Evolutionary conservation across 1,284 basidiomycete species (phyloP).

Genomic region (Apiotrichum domesticum): DNA sequence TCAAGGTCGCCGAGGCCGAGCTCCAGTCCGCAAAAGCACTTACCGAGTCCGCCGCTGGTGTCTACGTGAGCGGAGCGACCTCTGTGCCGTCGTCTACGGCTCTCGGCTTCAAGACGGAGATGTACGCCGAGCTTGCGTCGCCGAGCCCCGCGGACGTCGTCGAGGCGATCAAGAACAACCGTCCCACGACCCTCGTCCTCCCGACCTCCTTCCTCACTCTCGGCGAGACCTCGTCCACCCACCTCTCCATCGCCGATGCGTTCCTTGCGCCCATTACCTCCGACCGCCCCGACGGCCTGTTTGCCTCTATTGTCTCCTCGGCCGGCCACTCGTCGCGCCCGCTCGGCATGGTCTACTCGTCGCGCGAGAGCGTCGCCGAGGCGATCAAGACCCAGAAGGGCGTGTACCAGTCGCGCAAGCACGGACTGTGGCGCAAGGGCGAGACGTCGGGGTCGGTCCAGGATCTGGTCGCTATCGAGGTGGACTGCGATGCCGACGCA

Average conservation of each 20-base stretch:
- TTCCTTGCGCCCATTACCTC: constrained; percentile 76
- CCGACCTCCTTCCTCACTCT: constrained; percentile 67
- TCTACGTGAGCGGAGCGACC: constrained; percentile 28
- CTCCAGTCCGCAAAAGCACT: constrained; percentile 61
- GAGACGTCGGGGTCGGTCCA: constrained; percentile 94
- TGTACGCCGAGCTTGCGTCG: constrained; percentile 56
- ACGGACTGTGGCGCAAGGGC: constrained; percentile 95
- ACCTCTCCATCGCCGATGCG: constrained; percentile 73
- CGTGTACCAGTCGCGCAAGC: constrained; percentile 93
- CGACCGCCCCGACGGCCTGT: constrained; percentile 86
- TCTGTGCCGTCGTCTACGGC: constrained; percentile 57
- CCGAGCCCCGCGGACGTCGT: constrained; percentile 48
- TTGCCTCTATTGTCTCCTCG: constrained; percentile 79
- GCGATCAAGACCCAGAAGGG: constrained; percentile 84
- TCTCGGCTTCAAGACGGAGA: constrained; percentile 65
- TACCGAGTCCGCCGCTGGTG: constrained; percentile 31
- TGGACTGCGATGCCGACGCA: constrained; percentile 91
- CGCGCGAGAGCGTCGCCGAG: constrained; percentile 74
- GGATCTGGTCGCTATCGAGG: constrained; percentile 70
- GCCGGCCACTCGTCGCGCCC: constrained; percentile 65
- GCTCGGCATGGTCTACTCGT: constrained; percentile 97
- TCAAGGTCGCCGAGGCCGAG: constrained; percentile 66
- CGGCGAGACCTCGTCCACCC: constrained; percentile 51
- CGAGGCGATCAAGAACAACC: constrained; percentile 56
- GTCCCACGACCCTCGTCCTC: constrained; percentile 67